Percentiles rank a stretch among this genome's conserved stretches.
Evolutionary conservation across 2,329 filamentous ascomycete genomes (phyloP).

Genomic region (Aureobasidium sp.): DNA sequence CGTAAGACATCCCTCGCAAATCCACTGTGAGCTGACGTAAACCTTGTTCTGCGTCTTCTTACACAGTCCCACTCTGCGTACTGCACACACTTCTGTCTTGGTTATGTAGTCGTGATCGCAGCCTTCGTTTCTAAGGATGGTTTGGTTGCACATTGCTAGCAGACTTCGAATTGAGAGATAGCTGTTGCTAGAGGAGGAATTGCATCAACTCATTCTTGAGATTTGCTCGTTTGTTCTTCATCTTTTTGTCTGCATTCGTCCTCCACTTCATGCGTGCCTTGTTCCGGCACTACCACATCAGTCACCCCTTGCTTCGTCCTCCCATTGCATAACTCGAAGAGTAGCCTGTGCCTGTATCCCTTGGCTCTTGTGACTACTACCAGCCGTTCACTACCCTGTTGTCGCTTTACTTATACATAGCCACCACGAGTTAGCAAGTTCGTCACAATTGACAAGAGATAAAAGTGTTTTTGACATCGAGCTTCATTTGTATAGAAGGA

Average conservation of each 20-base stretch:
- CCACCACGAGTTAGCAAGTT: too few relatives aligned
- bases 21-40: not conserved
- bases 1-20: not conserved
- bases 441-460: not conserved
- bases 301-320: not conserved
- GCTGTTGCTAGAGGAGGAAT: too few relatives aligned
- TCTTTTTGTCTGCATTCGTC: not conserved
- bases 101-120: not conserved
- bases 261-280: not conserved
- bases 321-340: not conserved
- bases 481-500: not conserved
- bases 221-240: not conserved
- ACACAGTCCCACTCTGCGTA: not conserved
- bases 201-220: not conserved
- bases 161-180: not conserved
- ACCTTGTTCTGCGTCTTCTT: conserved; percentile 2
- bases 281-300: not conserved
- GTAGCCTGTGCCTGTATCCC: not conserved
- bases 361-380: not conserved
- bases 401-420: too few relatives aligned
- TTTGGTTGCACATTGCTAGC: conserved; percentile 8
- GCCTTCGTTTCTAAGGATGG: not conserved
- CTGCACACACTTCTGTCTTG: not conserved
- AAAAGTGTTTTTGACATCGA: not conserved
- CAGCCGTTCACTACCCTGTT: too few relatives aligned